phyloP scores from a whole-genome alignment of 1,284 basidiomycete species.

The Sanguinoderma infundibulare region DNA sequence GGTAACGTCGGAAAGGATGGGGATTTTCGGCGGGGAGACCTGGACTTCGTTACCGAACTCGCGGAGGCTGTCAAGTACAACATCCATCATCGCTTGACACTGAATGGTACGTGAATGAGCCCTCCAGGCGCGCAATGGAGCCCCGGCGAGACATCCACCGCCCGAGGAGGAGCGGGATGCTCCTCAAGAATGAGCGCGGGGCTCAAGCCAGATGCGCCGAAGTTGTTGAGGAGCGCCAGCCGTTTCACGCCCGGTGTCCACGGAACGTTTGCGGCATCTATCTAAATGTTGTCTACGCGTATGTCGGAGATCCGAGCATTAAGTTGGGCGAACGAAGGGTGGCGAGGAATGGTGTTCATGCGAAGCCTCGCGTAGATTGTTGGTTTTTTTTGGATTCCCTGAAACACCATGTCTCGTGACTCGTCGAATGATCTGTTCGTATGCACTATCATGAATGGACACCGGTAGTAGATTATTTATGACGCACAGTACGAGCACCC shows the following conservation, averaged over 20 bases:
- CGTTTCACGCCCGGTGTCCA: slow-evolving; percentile 50
- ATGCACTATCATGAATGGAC: too few species aligned
- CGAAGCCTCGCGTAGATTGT: too few species aligned
- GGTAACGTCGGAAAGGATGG: slow-evolving; percentile 61
- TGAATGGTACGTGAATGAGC: slow-evolving; percentile 71
- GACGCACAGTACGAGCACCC: too few species aligned
- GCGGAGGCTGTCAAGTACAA: slow-evolving; percentile 53
- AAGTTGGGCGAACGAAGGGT: slow-evolving; percentile 59
- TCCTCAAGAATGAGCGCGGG: slow-evolving; percentile 66
- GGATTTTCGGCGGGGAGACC: slow-evolving; percentile 52
- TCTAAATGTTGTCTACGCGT: slow-evolving; percentile 51
- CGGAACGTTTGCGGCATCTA: slow-evolving; percentile 43
- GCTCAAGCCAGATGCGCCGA: slow-evolving; percentile 77
- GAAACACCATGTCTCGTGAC: too few species aligned
- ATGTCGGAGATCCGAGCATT: slow-evolving; percentile 60
- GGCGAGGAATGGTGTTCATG: slow-evolving; percentile 56
- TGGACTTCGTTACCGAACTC: slow-evolving; percentile 41
- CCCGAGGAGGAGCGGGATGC: slow-evolving; percentile 3
- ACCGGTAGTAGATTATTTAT: too few species aligned
- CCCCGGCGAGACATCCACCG: not conserved
- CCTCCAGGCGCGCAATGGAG: slow-evolving; percentile 50
- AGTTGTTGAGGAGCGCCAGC: slow-evolving; percentile 71
- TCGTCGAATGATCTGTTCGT: too few species aligned
- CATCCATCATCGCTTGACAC: slow-evolving; percentile 61
- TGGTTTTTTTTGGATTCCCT: too few species aligned